Conservation (phyloP, 192 early-diverging fungal species). For the Oehlia diaphana region DNA sequence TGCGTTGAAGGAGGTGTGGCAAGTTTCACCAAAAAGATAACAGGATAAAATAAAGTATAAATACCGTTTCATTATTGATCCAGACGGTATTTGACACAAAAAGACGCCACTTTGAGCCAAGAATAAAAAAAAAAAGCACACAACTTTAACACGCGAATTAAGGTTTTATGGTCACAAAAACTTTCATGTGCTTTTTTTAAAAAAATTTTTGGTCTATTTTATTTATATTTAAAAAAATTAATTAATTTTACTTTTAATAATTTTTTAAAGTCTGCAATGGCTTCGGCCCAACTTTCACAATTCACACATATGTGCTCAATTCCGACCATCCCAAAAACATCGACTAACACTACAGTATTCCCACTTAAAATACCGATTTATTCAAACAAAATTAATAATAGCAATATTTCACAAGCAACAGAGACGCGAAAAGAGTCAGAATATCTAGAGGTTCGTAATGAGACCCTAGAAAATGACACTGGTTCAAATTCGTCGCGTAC, state of each 20-base stretch:
- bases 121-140: background rate
- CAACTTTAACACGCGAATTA: background rate
- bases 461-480: background rate
- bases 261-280: background rate
- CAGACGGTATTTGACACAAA: background rate
- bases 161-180: background rate
- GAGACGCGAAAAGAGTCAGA: slow-evolving; percentile 8
- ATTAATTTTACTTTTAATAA: background rate
- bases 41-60: background rate
- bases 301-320: background rate
- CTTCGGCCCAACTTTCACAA: slow-evolving; percentile 10
- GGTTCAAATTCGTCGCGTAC: background rate
- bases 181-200: background rate
- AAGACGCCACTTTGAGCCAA: background rate
- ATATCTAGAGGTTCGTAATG: slow-evolving; percentile 1
- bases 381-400: background rate
- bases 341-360: background rate
- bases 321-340: background rate
- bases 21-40: background rate
- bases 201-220: background rate
- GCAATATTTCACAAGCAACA: background rate
- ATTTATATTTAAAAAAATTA: background rate
- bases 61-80: background rate
- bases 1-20: slow-evolving; percentile 14
- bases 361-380: background rate